Base-by-base conservation (phyloP, 2,329 filamentous ascomycete genomes). In the Beauveria asiatica region DNA sequence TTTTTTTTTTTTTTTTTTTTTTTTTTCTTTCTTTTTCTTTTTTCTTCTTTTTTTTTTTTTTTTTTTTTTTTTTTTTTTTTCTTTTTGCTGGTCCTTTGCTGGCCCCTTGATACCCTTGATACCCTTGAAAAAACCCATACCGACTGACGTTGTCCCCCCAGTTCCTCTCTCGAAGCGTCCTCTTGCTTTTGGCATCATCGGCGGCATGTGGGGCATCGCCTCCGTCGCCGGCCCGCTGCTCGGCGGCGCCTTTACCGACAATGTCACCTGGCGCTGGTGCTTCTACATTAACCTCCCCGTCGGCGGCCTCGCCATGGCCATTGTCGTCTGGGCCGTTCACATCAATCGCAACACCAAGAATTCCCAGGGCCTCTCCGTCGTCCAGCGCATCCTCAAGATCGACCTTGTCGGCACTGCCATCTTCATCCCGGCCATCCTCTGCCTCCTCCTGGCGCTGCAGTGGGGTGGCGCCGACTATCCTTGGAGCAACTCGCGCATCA, bases 161-260 rank as follows among this genome's bases (percentile, higher is more conserved):
- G 78, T 84, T 52, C 82, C 83, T 5, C 74, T 85, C 9, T 70
- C 76, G 8, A 80, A 82, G 65, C 74, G 82, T 37, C 82, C 78
- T 8, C 69, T 81, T 33, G 81, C 79, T 25, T 82, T 82, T 58
- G 82, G 81, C 27, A 67, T 83, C 45, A 75, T 84, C 45, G 79
- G 79, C 11, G 79, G 75, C 54, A 81, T 83, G 73, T 84, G 79
- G 70, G 83, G 82, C 17, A 75, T 85, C 54, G 80, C 80, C 46
- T 74, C 72, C 30, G 78, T 82, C 7, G 75, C 76, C 3, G 80
- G 79, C 0, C 80, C 80, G 8, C 67, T 83, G 16, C 70, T 81
- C 5, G 80, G 80, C 6, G 80, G 80, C 21, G 78, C 68, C 7
- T 79, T 82, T 44, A 78, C 79, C 2, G 75, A 81, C 30, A 70